A percentile compares a stretch with the other conserved stretches of the same genome.
Conservation (phyloP, 345 rosid species). For the Cardamine resedifolia region DNA sequence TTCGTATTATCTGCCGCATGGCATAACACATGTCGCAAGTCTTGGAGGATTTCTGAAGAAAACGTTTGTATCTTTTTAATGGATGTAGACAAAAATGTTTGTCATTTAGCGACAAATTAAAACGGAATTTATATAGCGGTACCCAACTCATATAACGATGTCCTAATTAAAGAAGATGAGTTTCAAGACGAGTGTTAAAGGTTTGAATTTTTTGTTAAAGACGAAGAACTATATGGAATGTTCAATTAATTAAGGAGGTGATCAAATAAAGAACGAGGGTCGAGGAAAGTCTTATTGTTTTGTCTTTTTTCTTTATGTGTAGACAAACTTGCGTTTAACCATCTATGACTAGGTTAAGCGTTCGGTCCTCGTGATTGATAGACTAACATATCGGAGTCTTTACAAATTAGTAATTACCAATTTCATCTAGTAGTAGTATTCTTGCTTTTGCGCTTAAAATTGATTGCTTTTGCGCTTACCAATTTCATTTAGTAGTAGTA, state of each 20-base stretch:
- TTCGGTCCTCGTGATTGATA: neutral
- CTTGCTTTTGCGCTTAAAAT: neutral
- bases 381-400: neutral
- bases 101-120: constrained; percentile 28
- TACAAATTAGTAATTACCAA: neutral
- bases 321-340: neutral
- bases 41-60: constrained; percentile 20
- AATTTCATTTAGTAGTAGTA: neutral
- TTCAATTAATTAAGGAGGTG: too few relatives aligned
- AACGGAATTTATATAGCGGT: constrained; percentile 2
- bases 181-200: neutral
- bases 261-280: too few relatives aligned
- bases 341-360: neutral
- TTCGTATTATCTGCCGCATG: constrained; percentile 42
- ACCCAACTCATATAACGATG: constrained; percentile 5
- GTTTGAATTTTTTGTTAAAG: neutral
- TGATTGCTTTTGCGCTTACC: too few relatives aligned
- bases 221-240: neutral
- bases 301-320: neutral
- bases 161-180: neutral
- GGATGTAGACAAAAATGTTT: constrained; percentile 28
- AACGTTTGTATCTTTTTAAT: constrained; percentile 26
- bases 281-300: neutral
- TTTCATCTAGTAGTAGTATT: neutral
- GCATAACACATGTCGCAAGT: constrained; percentile 40